phyloP scores from a whole-genome alignment of 2,329 filamentous ascomycete genomes.

The Arthrobotrys conoides region DNA sequence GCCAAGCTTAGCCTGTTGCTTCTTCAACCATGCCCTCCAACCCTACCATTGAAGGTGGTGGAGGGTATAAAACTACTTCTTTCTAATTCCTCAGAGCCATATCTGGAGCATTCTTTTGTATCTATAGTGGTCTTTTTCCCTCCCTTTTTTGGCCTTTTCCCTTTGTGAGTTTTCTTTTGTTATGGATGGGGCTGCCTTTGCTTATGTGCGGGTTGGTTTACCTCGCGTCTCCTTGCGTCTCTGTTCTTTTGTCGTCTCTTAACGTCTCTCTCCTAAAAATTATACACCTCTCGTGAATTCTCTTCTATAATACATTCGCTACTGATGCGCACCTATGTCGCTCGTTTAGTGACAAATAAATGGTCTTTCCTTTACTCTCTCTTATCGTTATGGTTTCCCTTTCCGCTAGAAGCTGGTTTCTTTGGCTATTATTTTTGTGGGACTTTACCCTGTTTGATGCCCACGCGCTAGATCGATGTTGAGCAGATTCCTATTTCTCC shows the following conservation, averaged over 20 bases:
- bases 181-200: slow-evolving; percentile 28
- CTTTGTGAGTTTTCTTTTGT: slow-evolving; percentile 20
- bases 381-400: slow-evolving; percentile 35
- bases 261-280: slow-evolving; percentile 18
- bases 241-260: slow-evolving; percentile 26
- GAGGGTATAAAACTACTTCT: slow-evolving; percentile 20
- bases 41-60: neutral
- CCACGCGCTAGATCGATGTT: slow-evolving; percentile 31
- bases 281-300: slow-evolving; percentile 18
- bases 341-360: slow-evolving; percentile 3
- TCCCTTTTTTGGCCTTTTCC: slow-evolving; percentile 49
- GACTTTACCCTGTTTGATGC: slow-evolving; percentile 32
- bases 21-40: slow-evolving; percentile 3
- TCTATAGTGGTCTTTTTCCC: slow-evolving; percentile 56
- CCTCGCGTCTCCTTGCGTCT: slow-evolving; percentile 32
- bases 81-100: slow-evolving; percentile 60
- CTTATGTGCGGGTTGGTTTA: slow-evolving; percentile 23
- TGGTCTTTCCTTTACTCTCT: slow-evolving; percentile 21
- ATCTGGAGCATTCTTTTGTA: slow-evolving; percentile 61
- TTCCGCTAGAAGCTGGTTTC: slow-evolving; percentile 37
- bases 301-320: slow-evolving; percentile 22
- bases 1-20: slow-evolving; percentile 17
- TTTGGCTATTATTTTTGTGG: slow-evolving; percentile 10
- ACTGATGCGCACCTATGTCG: neutral
- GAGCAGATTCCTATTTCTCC: slow-evolving; percentile 25